phyloP scores from a whole-genome alignment of 139 green algal species.

The Coelastrella sp. region DNA sequence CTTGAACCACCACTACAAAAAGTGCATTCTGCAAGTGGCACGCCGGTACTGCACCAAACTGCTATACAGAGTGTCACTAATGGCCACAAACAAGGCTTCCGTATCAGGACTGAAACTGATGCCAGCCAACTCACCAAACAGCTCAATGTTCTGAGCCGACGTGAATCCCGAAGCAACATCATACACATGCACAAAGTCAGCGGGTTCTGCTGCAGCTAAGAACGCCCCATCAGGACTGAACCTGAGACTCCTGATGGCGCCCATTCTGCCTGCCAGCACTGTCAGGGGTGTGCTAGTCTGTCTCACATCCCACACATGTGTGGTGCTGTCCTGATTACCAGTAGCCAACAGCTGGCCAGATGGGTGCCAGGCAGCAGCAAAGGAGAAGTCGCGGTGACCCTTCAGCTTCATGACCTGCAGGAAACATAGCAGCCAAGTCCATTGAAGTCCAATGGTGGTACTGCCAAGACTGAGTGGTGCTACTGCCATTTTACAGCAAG shows the following conservation, averaged over 20 bases:
- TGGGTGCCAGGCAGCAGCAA: conserved; percentile 94
- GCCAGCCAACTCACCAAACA: conserved; percentile 89
- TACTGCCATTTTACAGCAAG: background rate
- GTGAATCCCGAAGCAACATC: conserved; percentile 70
- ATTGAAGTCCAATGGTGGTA: no score
- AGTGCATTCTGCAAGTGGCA: no score
- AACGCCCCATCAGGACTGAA: conserved; percentile 81
- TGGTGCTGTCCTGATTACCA: conserved; percentile 93
- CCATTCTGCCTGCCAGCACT: conserved; percentile 78
- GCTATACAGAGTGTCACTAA: conserved; percentile 40
- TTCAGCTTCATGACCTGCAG: conserved; percentile 47
- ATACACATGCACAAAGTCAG: conserved; percentile 95
- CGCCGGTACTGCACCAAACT: conserved; percentile 43
- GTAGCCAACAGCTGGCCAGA: conserved; percentile 86
- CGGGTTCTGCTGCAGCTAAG: conserved; percentile 89
- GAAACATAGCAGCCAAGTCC: background rate
- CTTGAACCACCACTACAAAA: no score
- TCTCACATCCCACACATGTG: conserved; percentile 85
- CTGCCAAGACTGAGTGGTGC: no score
- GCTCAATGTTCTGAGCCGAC: conserved; percentile 76
- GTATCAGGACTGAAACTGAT: conserved; percentile 75
- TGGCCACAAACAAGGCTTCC: conserved; percentile 27
- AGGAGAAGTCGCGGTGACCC: conserved; percentile 94
- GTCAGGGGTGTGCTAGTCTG: conserved; percentile 45
- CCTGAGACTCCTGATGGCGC: conserved; percentile 80